Conservation (phyloP, 1,284 basidiomycete genomes). For the Apiotrichum gracile region DNA sequence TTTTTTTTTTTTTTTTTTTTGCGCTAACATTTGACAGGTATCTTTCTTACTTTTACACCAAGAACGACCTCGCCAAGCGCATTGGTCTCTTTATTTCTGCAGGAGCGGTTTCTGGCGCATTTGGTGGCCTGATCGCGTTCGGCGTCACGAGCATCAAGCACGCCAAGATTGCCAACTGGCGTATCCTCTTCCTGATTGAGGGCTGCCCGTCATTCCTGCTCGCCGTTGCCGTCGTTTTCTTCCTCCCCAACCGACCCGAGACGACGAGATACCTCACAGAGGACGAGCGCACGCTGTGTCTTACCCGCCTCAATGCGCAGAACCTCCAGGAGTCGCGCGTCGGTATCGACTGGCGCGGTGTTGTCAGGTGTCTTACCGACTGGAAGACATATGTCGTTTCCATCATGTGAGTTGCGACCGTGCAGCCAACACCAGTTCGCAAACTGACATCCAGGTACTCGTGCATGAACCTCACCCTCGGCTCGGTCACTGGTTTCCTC, state of each 20-base stretch:
- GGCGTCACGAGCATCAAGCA: slow-evolving; percentile 41
- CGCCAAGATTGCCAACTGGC: slow-evolving; percentile 31
- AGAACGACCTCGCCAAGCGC: slow-evolving; percentile 47
- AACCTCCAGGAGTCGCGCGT: slow-evolving; percentile 55
- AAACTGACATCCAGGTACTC: too few relatives aligned
- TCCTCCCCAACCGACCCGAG: slow-evolving; percentile 73
- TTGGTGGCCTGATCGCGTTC: slow-evolving; percentile 43
- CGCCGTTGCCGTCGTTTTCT: slow-evolving; percentile 59
- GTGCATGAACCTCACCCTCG: slow-evolving; percentile 66
- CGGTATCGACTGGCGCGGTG: slow-evolving; percentile 46
- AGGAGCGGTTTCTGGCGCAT: slow-evolving; percentile 42
- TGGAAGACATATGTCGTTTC: slow-evolving; percentile 52
- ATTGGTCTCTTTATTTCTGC: slow-evolving; percentile 50
- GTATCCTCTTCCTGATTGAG: slow-evolving; percentile 53
- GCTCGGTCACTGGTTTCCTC: slow-evolving; percentile 73
- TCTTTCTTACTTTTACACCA: too few relatives aligned
- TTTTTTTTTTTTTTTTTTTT: too few relatives aligned
- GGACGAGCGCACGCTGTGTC: slow-evolving; percentile 63
- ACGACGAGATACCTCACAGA: slow-evolving; percentile 64
- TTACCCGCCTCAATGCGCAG: slow-evolving; percentile 67
- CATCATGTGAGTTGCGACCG: too few relatives aligned
- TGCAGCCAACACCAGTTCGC: too few relatives aligned
- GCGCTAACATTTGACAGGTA: too few relatives aligned
- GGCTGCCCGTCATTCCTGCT: slow-evolving; percentile 56
- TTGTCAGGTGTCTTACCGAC: slow-evolving; percentile 61